Evolutionary conservation across 2,329 filamentous ascomycete species (phyloP).

Genomic region (Alternaria ventricosa): DNA sequence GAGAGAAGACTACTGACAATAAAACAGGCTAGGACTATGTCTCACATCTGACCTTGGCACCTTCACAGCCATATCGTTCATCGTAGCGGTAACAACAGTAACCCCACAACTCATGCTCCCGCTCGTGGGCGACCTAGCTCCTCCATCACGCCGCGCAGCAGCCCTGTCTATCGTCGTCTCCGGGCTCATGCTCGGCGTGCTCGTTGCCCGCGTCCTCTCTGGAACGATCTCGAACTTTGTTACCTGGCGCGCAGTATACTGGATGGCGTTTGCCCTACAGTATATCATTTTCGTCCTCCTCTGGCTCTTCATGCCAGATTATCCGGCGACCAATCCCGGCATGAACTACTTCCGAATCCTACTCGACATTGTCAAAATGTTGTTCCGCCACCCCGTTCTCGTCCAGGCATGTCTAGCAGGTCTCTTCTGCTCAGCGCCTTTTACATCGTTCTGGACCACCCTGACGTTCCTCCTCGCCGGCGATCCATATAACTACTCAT

Average conservation of each 20-base stretch:
- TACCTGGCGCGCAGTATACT: constrained; percentile 79
- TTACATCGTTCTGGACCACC: constrained; percentile 76
- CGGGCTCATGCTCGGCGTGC: constrained; percentile 75
- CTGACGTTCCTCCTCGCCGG: constrained; percentile 79
- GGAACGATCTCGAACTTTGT: constrained; percentile 77
- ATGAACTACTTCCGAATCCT: constrained; percentile 71
- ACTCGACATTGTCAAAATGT: constrained; percentile 67
- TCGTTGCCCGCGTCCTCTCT: constrained; percentile 76
- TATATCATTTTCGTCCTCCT: constrained; percentile 69
- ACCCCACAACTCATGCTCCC: constrained; percentile 80
- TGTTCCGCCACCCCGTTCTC: constrained; percentile 70
- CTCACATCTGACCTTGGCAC: constrained; percentile 68
- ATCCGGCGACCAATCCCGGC: constrained; percentile 75
- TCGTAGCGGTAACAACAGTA: constrained; percentile 78
- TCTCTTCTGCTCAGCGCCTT: constrained; percentile 67
- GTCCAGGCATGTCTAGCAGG: constrained; percentile 72
- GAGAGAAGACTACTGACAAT: not conserved
- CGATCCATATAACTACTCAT: constrained; percentile 70
- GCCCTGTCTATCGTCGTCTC: constrained; percentile 77
- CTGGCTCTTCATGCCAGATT: constrained; percentile 80
- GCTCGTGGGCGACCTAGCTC: constrained; percentile 78
- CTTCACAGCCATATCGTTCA: constrained; percentile 74
- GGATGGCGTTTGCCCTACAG: constrained; percentile 76
- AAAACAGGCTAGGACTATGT: constrained; percentile 66
- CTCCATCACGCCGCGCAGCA: constrained; percentile 69